Evolutionary conservation across 1,284 basidiomycete genomes (phyloP).

Genomic region (Bjerkandera adusta): DNA sequence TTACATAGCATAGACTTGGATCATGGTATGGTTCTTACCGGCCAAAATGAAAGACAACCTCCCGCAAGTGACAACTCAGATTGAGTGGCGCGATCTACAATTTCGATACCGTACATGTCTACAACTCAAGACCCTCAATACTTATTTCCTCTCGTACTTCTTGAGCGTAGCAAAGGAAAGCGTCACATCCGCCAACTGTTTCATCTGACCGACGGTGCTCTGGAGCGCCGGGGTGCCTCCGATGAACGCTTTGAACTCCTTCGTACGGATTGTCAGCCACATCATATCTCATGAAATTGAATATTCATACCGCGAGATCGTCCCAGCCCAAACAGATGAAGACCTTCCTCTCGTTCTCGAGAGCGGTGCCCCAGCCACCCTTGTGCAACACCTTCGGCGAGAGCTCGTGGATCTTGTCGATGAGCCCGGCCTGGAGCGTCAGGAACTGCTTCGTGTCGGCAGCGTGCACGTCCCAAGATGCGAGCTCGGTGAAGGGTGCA

Average conservation of each 20-base stretch:
- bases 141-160: no score
- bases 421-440: not conserved
- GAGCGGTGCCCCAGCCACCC: slow-evolving; percentile 8
- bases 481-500: slow-evolving; percentile 12
- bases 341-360: slow-evolving; percentile 5
- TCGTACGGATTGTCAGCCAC: not conserved
- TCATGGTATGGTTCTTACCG: no score
- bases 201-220: no score
- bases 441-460: slow-evolving; percentile 1
- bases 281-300: not conserved
- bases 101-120: no score
- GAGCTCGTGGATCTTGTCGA: not conserved
- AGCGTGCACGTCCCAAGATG: slow-evolving; percentile 4
- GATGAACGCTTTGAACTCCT: not conserved
- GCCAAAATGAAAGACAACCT: no score
- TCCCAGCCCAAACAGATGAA: slow-evolving; percentile 1
- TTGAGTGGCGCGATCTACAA: no score
- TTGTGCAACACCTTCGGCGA: not conserved
- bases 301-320: slow-evolving; percentile 9
- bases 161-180: no score
- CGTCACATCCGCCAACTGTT: no score
- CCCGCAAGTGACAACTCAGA: no score
- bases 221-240: no score
- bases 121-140: no score
- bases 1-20: no score